Base-by-base conservation (phyloP, 2,329 filamentous ascomycete genomes). In the Periconia sp. region DNA sequence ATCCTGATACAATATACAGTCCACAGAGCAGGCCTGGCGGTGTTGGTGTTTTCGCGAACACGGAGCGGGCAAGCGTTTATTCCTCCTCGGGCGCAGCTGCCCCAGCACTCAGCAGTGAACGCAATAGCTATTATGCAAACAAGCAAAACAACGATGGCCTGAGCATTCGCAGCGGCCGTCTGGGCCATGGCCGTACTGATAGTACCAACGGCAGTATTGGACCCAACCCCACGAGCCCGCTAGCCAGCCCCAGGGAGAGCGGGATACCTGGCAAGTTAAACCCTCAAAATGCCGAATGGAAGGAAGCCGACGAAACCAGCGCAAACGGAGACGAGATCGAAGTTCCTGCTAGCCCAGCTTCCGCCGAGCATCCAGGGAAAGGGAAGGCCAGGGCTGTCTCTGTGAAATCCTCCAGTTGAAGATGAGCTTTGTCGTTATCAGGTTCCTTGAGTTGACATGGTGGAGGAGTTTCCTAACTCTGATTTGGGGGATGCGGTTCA, bases 21-120 rank as follows among this genome's bases (percentile, higher is more conserved):
- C 64, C 65, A 18, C 81, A 82, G 46, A 78, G 78, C 52, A 77
- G 83, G 46, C 79, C 82, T 6, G 57, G 49, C 52, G 81, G 78
- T 33, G 76, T 84, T 8, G 77, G 79, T 23, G 83, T 80, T 1
- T 76, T 83, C 33, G 79, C 82, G 6, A 83, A 79, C 52, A 77
- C 82, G 19, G 89, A 92, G 72, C 82, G 89, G n/a, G 85, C 86
- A 15, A 91, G 88, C 69, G 85, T 97, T 49, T 96, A 96, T 76
- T 92, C 89, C 0, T 82, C 86, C 0, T 87, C 88, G 0, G 89
- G 89, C 14, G 69, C 77, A 40, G 69, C 72, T 14, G 83, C 83
- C 1, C 86, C 87, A 6, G 82, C 85, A 13, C 74, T 90, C 8
- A 79, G 83, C 7, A 88, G 88, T 53, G 92, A 96, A 66, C 82